Evolutionary conservation across 208 protist species (phyloP).

Genomic region (Acanthamoeba polyphaga): DNA sequence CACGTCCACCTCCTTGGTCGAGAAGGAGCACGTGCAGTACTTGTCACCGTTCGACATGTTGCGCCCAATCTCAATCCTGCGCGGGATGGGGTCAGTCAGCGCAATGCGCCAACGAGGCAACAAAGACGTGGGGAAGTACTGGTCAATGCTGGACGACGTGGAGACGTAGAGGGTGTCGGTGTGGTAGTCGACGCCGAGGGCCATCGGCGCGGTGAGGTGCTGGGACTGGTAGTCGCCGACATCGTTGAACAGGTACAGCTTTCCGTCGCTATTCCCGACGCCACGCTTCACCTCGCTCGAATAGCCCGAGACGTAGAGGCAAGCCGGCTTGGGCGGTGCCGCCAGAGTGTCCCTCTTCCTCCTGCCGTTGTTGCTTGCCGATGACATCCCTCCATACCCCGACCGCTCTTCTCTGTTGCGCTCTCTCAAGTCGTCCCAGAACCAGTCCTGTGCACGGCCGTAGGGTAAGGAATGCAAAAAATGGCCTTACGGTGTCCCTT

Average conservation of each 20-base stretch:
- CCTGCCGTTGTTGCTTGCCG: too few relatives aligned
- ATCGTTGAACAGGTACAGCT: background rate
- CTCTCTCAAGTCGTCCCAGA: background rate
- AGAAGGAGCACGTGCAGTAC: slow-evolving; percentile 53
- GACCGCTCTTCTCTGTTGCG: background rate
- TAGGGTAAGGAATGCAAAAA: too few relatives aligned
- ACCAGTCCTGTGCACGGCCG: background rate
- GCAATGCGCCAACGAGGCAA: too few relatives aligned
- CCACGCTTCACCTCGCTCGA: background rate
- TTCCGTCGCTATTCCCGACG: background rate
- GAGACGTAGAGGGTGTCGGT: background rate
- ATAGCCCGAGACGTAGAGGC: background rate
- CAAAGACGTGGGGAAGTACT: background rate
- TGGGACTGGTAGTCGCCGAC: background rate
- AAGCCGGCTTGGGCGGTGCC: background rate
- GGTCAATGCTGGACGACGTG: background rate
- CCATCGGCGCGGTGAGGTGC: background rate
- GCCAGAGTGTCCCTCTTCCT: too few relatives aligned
- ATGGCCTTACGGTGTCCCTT: too few relatives aligned
- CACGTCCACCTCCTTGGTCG: background rate
- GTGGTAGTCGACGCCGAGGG: slow-evolving; percentile 17
- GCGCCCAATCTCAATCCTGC: background rate
- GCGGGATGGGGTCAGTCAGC: background rate
- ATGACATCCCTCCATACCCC: too few relatives aligned
- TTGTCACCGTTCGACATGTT: background rate